Evolutionary conservation across 2,329 filamentous ascomycete genomes (phyloP).

Genomic region (Talaromyces albobiverticillius): DNA sequence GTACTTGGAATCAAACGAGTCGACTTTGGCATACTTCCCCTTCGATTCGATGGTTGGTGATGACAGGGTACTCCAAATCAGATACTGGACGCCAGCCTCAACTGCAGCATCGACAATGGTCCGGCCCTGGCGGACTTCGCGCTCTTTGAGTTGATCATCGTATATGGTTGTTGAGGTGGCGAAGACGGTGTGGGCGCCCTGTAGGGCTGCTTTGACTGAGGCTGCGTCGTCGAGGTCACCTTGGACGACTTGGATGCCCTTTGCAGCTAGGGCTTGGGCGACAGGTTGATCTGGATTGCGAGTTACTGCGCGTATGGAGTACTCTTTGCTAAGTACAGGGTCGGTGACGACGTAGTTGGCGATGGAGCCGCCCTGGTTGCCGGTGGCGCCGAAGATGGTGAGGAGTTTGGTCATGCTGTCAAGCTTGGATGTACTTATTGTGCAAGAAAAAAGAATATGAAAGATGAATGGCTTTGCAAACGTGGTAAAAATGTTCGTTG

Average conservation of each 20-base stretch:
- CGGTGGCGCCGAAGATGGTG: constrained; percentile 59
- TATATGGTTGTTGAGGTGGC: constrained; percentile 45
- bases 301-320: constrained; percentile 55
- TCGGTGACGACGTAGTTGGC: constrained; percentile 44
- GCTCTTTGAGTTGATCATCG: constrained; percentile 23
- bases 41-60: constrained; percentile 22
- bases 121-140: constrained; percentile 25
- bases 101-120: constrained; percentile 29
- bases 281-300: constrained; percentile 46
- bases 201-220: constrained; percentile 45
- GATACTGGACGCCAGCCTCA: constrained; percentile 23
- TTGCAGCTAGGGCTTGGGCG: constrained; percentile 43
- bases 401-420: constrained; percentile 29
- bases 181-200: constrained; percentile 50
- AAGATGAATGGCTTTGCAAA: no score
- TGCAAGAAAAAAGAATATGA: no score
- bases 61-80: constrained; percentile 30
- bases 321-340: constrained; percentile 46
- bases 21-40: constrained; percentile 34
- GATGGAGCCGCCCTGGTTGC: constrained; percentile 59
- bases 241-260: constrained; percentile 53
- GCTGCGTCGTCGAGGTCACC: constrained; percentile 51
- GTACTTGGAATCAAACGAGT: constrained; percentile 59
- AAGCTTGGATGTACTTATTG: no score
- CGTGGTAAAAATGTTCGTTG: no score